Evolutionary conservation across 805 yeast species (phyloP), one percentile per base, ranked within the genome.

Genomic region (Myxozyma kluyveri): DNA sequence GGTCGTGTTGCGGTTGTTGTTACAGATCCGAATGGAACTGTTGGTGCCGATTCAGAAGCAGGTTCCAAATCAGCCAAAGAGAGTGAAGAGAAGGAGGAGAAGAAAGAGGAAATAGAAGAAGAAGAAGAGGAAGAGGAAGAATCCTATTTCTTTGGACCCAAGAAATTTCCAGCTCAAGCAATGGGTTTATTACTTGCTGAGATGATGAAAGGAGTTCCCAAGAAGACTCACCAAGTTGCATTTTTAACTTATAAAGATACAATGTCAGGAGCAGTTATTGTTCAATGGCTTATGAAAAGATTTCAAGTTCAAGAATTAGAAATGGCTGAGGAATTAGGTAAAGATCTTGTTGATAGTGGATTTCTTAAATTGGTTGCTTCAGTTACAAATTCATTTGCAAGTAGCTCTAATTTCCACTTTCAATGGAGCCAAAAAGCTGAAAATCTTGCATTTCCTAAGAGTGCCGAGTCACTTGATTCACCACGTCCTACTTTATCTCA

Each of bases 361-460:
- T 58, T 52, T 35, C 7, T 57, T 22, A 19, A 29, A 17, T 46
- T 40, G 10, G 33, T 52, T n/a, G 61, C 49, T 9, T 24, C 44
- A 9, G 46, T 56, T 7, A 54, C 58, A 17, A 52, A 47, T 24
- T 72, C 68, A 46, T 88, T 88, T 67, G 88, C 84, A 48, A 87
- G 86, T 66, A 81, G 88, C 19, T 79, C 88, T 2, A 83, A 81
- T 49, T 80, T 83, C 66, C 75, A 72, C 62, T 88, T 87, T 64
- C 96, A 87, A 68, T 88, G 96, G 96, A 83, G 81, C 56, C 82
- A 82, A 2, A 68, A 75, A 53, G 86, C 86, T 0, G 86, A 78
- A 64, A 80, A 77, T 55, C 71, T 79, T 42, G 56, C 57, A 17
- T n/a, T n/a, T n/a, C n/a, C n/a, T n/a, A n/a, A n/a, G n/a, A 55